Evolutionary conservation across 306 rosid genomes (phyloP).

Genomic region (cucumber (Cucumis sativus)): Cucumber_9930_V3 NC_026659.2:24891001-24891500

Average conservation of each 20-base stretch:
- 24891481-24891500: conserved; percentile 77
- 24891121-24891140: conserved; percentile 86
- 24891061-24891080: conserved; percentile 44
- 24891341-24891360: conserved; percentile 82
- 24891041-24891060: not conserved
- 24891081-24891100: conserved; percentile 63
- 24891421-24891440: conserved; percentile 36
- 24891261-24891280: conserved; percentile 78
- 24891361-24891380: conserved; percentile 83
- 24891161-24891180: conserved; percentile 82
- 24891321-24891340: conserved; percentile 63
- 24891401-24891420: conserved; percentile 12
- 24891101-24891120: conserved; percentile 73
- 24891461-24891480: conserved; percentile 35
- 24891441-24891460: conserved; percentile 21
- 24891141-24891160: conserved; percentile 79
- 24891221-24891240: conserved; percentile 78
- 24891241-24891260: conserved; percentile 93
- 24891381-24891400: conserved; percentile 15
- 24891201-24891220: conserved; percentile 68
- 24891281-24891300: conserved; percentile 88
- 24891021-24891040: too few species aligned
- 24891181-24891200: conserved; percentile 94
- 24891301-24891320: conserved; percentile 94
- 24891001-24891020: not conserved